Evolutionary conservation across 148 eudicot species (phyloP), one percentile per base, ranked within the genome.

Genomic region (Amaranthus cruentus): DNA sequence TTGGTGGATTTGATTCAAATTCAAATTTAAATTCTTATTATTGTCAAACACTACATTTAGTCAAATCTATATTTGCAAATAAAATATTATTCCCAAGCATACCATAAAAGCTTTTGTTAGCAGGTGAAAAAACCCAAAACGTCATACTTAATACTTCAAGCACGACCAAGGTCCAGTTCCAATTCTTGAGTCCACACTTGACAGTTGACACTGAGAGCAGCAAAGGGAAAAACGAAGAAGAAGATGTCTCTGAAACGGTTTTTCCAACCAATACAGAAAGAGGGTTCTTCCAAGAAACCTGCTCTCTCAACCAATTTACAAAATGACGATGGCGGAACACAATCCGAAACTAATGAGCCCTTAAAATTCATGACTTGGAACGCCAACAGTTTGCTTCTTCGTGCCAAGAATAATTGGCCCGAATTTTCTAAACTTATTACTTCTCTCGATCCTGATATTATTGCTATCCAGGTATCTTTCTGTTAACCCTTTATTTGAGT

Each of bases 361-460:
- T 69, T 77, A 68, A 95, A 90, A 89, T 95, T 91, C 82, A 14
- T 95, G 64, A 91, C 99, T n/a, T 95, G 99, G 99, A 95, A 95
- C 73, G 99, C 96, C 6, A 95, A 95, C 61, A 92, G 97, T 70
- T 88, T 95, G 42, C 89, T 95, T 53, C 88, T 95, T 18, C 89
- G 99, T 10, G 83, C 87, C 70, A 95, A 95, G 75, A 95, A 90
- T 82, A 83, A 92, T 74, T 90, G 88, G 94, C 71, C 89, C 11
- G 91, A 90, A 76, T 88, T 95, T 71, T 81, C 92, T 43, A 87
- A 88, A 65, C 89, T 92, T 47, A 66, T 95, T 5, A 67, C 85
- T 63, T 63, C 68, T n/a, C 60, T 87, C 65, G 97, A 95, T 79
- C 97, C 99, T 70, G 94, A 95, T 76, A 84, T 95, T 79, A 95